Conservation (phyloP, 2,329 filamentous ascomycete genomes). For the Alternaria postmessia region DNA sequence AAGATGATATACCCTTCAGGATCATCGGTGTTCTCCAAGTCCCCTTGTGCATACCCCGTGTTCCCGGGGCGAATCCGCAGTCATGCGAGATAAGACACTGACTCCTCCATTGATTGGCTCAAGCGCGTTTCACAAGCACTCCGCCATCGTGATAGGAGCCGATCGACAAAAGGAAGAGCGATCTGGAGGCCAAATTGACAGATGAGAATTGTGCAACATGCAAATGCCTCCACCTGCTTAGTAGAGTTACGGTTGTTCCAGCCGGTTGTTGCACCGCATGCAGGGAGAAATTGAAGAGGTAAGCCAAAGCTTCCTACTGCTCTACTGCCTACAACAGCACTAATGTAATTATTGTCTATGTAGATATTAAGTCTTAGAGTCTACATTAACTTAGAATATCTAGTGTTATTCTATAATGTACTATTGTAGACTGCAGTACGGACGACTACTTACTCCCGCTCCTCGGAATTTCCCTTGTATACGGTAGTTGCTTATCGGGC, state of each 20-base stretch:
- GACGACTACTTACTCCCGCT: too few species aligned
- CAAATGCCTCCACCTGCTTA: not conserved
- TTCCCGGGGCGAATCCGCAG: not conserved
- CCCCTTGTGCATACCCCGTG: not conserved
- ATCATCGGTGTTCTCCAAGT: not conserved
- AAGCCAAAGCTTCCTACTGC: too few species aligned
- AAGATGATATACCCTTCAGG: constrained; percentile 1
- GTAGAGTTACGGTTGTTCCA: not conserved
- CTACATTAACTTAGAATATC: too few species aligned
- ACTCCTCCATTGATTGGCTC: constrained; percentile 27
- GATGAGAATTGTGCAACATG: not conserved
- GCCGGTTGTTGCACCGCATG: too few species aligned
- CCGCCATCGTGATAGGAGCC: constrained; percentile 11
- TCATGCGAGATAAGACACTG: constrained; percentile 53
- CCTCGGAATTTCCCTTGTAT: not conserved
- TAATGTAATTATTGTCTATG: too few species aligned
- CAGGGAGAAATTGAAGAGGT: too few species aligned
- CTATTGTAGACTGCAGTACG: too few species aligned
- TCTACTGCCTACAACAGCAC: too few species aligned
- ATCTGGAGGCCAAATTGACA: not conserved
- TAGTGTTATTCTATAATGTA: too few species aligned
- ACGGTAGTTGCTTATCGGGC: constrained; percentile 7
- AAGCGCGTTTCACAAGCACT: constrained; percentile 13
- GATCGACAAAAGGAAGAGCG: constrained; percentile 10
- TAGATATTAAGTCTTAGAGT: too few species aligned